phyloP scores from a whole-genome alignment of 495 filamentous ascomycete species.

The Tirmania nivea region DNA sequence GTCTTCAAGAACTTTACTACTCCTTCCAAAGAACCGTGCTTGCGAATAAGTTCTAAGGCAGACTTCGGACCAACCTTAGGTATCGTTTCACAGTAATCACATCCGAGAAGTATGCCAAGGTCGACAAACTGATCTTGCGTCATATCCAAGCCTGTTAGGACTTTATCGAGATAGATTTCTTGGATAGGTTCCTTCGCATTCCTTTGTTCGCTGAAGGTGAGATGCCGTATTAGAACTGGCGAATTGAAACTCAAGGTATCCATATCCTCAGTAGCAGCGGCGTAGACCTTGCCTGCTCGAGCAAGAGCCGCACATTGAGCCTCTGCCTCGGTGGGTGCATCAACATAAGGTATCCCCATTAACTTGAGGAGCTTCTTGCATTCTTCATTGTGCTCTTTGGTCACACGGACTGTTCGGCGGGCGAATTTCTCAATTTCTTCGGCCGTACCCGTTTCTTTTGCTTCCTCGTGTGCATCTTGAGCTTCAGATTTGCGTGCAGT shows the following conservation, averaged over 20 bases:
- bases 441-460: slow-evolving; percentile 89
- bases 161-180: slow-evolving; percentile 71
- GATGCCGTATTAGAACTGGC: slow-evolving; percentile 72
- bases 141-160: slow-evolving; percentile 67
- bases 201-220: slow-evolving; percentile 89
- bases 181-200: slow-evolving; percentile 72
- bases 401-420: slow-evolving; percentile 83
- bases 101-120: slow-evolving; percentile 91
- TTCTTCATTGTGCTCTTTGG: slow-evolving; percentile 82
- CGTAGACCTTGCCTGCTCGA: slow-evolving; percentile 83
- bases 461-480: slow-evolving; percentile 69
- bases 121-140: slow-evolving; percentile 84
- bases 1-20: slow-evolving; percentile 57
- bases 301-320: slow-evolving; percentile 88
- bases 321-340: slow-evolving; percentile 91
- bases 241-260: slow-evolving; percentile 91
- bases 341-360: slow-evolving; percentile 90
- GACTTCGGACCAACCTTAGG: slow-evolving; percentile 82
- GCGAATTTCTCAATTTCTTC: slow-evolving; percentile 97
- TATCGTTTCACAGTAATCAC: slow-evolving; percentile 91
- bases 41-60: slow-evolving; percentile 77
- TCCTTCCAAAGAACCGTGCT: slow-evolving; percentile 67
- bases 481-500: slow-evolving; percentile 80
- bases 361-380: slow-evolving; percentile 74
- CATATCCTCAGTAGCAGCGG: slow-evolving; percentile 95